A percentile compares a stretch with the other conserved stretches of the same genome.
These are phyloP conservation scores for Scheffersomyces ergatensis DNA, from an alignment of 805 yeast genomes.

Conservation along the genomic window DNA sequence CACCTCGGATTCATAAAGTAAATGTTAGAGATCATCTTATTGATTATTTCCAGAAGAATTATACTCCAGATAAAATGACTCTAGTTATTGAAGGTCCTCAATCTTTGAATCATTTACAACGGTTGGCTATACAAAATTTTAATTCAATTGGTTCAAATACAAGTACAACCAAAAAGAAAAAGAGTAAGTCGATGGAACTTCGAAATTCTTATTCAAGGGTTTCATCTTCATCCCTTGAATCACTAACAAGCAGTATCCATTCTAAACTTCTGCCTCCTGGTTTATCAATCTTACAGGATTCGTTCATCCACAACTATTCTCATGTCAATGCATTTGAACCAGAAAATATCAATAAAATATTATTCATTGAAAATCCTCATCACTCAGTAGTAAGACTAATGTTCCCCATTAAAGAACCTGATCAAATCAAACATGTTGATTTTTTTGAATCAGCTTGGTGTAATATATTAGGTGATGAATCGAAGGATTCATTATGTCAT, in stretches of 20 bases:
- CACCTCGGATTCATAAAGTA: slow-evolving; percentile 32
- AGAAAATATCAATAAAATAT: slow-evolving; percentile 10
- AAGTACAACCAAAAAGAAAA: not conserved
- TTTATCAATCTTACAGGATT: not conserved
- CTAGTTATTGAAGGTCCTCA: slow-evolving; percentile 67
- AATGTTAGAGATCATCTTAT: slow-evolving; percentile 24
- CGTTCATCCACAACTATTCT: not conserved
- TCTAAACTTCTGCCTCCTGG: not conserved
- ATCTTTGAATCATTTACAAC: slow-evolving; percentile 55
- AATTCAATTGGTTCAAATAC: slow-evolving; percentile 18
- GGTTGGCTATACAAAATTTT: slow-evolving; percentile 46
- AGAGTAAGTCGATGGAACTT: slow-evolving; percentile 10
- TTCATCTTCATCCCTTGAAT: not conserved
- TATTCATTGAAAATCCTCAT: slow-evolving; percentile 36
- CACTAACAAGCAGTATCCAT: slow-evolving; percentile 1
- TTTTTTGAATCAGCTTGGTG: slow-evolving; percentile 48
- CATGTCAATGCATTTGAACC: not conserved
- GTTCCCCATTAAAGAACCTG: slow-evolving; percentile 36
- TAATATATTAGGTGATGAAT: slow-evolving; percentile 63
- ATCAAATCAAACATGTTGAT: slow-evolving; percentile 1
- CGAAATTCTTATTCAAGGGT: slow-evolving; percentile 16
- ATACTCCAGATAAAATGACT: slow-evolving; percentile 48
- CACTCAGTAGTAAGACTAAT: slow-evolving; percentile 41
- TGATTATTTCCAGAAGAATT: slow-evolving; percentile 41
- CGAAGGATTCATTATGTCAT: slow-evolving; percentile 46